Evolutionary conservation across 306 rosid species (phyloP).

Genomic region (Ammopiptanthus mongolicus): DNA sequence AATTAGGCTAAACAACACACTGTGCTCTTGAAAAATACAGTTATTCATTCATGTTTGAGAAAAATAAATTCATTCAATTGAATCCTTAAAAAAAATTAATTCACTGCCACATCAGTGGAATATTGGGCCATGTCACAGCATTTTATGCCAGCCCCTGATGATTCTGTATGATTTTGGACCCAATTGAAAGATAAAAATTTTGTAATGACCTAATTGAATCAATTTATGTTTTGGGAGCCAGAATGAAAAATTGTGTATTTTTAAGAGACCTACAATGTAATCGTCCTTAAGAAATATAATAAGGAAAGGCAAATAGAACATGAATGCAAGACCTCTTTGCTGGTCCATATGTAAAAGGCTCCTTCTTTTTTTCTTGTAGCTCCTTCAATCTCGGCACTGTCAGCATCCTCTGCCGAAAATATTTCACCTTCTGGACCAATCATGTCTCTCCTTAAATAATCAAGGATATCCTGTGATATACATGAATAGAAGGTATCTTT

Average conservation of each 20-base stretch:
- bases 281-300: not conserved
- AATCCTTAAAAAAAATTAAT: not conserved
- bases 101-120: not conserved
- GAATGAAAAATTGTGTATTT: conserved; percentile 1
- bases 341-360: conserved; percentile 86
- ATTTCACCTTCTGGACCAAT: conserved; percentile 92
- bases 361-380: conserved; percentile 79
- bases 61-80: not conserved
- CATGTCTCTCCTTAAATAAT: conserved; percentile 90
- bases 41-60: not conserved
- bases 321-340: conserved; percentile 55
- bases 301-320: conserved; percentile 14
- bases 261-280: conserved; percentile 5
- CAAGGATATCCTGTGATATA: conserved; percentile 75
- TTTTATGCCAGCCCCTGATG: not conserved
- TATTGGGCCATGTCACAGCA: not conserved
- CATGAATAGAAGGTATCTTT: conserved; percentile 66
- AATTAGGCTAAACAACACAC: not conserved
- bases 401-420: conserved; percentile 99
- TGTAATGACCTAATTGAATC: not conserved
- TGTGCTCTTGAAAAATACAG: not conserved
- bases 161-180: not conserved
- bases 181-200: not conserved
- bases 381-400: conserved; percentile 85
- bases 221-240: not conserved